Evolutionary conservation across 1,284 basidiomycete genomes (phyloP).

Genomic region (Cutaneotrichosporon sp.): DNA sequence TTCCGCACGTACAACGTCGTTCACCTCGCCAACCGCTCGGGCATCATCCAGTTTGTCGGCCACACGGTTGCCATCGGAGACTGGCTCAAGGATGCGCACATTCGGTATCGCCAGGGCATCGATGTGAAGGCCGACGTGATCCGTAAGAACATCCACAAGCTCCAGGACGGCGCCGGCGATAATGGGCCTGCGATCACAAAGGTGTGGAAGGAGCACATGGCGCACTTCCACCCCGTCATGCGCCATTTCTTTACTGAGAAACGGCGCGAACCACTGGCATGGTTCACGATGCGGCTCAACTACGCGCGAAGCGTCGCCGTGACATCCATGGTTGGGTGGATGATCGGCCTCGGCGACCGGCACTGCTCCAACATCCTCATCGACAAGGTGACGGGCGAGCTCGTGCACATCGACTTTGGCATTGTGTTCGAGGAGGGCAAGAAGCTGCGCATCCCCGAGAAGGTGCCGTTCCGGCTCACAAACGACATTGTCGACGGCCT

Average conservation of each 20-base stretch:
- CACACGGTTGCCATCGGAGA: conserved; percentile 68
- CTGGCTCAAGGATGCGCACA: conserved; percentile 67
- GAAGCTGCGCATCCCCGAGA: conserved; percentile 75
- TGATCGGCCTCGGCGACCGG: conserved; percentile 89
- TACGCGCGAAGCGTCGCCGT: conserved; percentile 91
- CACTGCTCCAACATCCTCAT: conserved; percentile 91
- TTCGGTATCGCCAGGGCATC: conserved; percentile 34
- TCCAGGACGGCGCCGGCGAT: conserved; percentile 45
- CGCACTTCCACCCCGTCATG: conserved; percentile 78
- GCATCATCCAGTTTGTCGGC: conserved; percentile 86
- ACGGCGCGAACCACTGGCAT: conserved; percentile 79
- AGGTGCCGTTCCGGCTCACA: conserved; percentile 92
- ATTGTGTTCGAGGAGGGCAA: conserved; percentile 97
- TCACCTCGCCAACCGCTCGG: conserved; percentile 75
- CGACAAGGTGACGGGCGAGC: conserved; percentile 77
- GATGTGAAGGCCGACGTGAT: conserved; percentile 32
- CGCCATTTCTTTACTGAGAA: conserved; percentile 90
- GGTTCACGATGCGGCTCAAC: conserved; percentile 89
- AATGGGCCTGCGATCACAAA: conserved; percentile 50
- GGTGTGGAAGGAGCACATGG: conserved; percentile 60
- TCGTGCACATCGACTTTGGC: conserved; percentile 93
- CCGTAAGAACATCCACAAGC: conserved; percentile 29
- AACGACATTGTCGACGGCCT: conserved; percentile 91
- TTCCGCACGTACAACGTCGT: conserved; percentile 87
- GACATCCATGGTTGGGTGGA: conserved; percentile 88